Evolutionary conservation across 108 stramenopile species (phyloP).

Genomic region (Nannochloropsis gaditana): DNA sequence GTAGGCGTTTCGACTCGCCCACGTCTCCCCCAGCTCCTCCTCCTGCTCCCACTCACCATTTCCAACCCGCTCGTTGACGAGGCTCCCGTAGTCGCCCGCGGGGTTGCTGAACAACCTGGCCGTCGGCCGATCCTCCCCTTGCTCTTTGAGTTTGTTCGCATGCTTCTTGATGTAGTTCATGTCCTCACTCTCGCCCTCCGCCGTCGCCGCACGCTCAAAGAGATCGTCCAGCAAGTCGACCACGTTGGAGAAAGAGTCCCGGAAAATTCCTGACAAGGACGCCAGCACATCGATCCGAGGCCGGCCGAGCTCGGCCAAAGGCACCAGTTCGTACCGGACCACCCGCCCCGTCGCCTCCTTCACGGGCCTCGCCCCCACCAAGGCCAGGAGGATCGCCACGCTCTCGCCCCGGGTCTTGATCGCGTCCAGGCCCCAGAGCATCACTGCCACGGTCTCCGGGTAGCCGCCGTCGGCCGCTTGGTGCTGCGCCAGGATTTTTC

Average conservation of each 20-base stretch:
- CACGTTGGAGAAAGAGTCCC: conserved; percentile 78
- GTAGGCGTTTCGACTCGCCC: conserved; percentile 65
- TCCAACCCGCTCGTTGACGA: conserved; percentile 65
- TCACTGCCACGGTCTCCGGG: conserved; percentile 72
- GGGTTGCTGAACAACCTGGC: conserved; percentile 73
- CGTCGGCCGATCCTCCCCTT: conserved; percentile 64
- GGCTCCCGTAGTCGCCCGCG: conserved; percentile 44
- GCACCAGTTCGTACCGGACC: conserved; percentile 68
- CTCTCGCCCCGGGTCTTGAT: conserved; percentile 76
- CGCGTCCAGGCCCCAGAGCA: conserved; percentile 73
- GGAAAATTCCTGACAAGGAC: conserved; percentile 68
- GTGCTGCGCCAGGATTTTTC: conserved; percentile 70
- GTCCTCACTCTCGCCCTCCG: conserved; percentile 38
- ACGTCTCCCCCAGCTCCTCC: conserved; percentile 67
- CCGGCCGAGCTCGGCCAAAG: conserved; percentile 66
- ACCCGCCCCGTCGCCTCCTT: conserved; percentile 69
- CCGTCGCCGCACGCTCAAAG: conserved; percentile 61
- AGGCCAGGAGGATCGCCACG: conserved; percentile 70
- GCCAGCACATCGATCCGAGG: conserved; percentile 73
- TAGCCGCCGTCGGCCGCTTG: conserved; percentile 54
- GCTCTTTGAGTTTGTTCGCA: conserved; percentile 55
- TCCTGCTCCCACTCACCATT: conserved; percentile 69
- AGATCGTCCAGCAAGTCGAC: conserved; percentile 77
- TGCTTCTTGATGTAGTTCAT: conserved; percentile 74
- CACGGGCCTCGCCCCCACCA: conserved; percentile 70